Evolutionary conservation across 768 basidiomycete genomes (phyloP).

Genomic region (Mycena venus): DNA sequence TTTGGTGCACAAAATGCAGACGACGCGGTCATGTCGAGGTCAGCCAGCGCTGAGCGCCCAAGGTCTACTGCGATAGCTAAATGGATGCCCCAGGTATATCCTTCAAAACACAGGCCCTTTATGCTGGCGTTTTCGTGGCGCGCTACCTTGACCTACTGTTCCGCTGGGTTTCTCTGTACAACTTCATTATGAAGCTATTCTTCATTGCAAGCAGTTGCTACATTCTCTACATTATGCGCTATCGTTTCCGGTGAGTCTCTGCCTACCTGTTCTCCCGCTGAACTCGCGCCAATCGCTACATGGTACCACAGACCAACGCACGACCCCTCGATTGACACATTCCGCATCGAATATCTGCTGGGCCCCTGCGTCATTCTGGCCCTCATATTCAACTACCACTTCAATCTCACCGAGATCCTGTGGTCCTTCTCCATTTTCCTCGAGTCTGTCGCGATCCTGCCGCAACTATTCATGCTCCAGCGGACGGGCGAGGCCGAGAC

Average conservation of each 20-base stretch:
- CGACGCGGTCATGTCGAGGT: slow-evolving; percentile 95
- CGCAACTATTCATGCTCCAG: slow-evolving; percentile 97
- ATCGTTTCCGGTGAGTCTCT: slow-evolving; percentile 82
- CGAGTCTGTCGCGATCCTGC: slow-evolving; percentile 94
- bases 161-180: slow-evolving; percentile 90
- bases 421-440: slow-evolving; percentile 99
- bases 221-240: slow-evolving; percentile 93
- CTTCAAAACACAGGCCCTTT: slow-evolving; percentile 96
- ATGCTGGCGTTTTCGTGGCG: slow-evolving; percentile 88
- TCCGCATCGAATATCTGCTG: slow-evolving; percentile 92
- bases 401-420: slow-evolving; percentile 78
- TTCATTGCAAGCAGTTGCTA: slow-evolving; percentile 92
- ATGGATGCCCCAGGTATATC: slow-evolving; percentile 79
- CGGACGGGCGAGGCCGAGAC: slow-evolving; percentile 97
- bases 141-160: slow-evolving; percentile 93
- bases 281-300: not conserved
- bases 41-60: slow-evolving; percentile 57
- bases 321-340: slow-evolving; percentile 96
- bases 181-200: slow-evolving; percentile 95
- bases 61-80: slow-evolving; percentile 71
- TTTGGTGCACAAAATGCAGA: slow-evolving; percentile 93
- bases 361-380: slow-evolving; percentile 83
- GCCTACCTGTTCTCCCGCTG: not conserved
- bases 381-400: slow-evolving; percentile 92
- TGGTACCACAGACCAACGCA: slow-evolving; percentile 81